Base-by-base conservation (phyloP, 2,329 filamentous ascomycete species). In the Neofusicoccum cordaticola region DNA sequence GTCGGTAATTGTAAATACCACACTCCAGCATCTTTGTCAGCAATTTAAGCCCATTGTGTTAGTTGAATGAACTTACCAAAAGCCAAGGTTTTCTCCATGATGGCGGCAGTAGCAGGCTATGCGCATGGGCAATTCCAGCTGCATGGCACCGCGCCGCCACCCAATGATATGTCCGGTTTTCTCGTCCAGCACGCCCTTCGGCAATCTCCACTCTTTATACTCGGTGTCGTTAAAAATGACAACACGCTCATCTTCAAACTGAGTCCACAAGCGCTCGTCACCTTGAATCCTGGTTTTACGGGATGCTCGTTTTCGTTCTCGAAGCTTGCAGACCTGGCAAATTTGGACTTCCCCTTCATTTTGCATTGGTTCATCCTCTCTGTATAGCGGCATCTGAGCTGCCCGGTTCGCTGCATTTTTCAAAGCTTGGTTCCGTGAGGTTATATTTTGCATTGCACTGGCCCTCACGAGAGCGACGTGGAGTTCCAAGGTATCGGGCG, bases 91-190 rank as follows among this genome's bases (percentile, higher is more conserved):
- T 79, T 97, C 93, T 63, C 89, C 87, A 70, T 97, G 93, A 74
- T 97, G 93, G 15, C 93, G 87, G 77, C 93, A 97, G 77, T 97
- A 97, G 75, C 93, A 97, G 19, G 93, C 92, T 71, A 97, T 96
- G 12, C 93, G 88, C 92, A 97, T 96, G 0, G 92, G 92, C 1
- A 90, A 85, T 69, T 92, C 88, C 15, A 95, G 87, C 71, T 92
- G 88, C 81, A 91, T 86, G 8, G 88, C 85, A 6, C 44, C 39
- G 6, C 2, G 17, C 57, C 5, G 41, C 50, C 22, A 37, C 27
- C 47, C 50, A 62, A n/a, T 11, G 75, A 76, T 34, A 75, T 71
- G 4, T 2, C 27, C 27, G 27, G 27, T 5, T 31, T 31, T 7
- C 27, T 31, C 27, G 6, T 5, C 4, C 6, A 5, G 4, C 27